Conservation (phyloP, 1,284 basidiomycete species). For the Marasmius oreades region DNA sequence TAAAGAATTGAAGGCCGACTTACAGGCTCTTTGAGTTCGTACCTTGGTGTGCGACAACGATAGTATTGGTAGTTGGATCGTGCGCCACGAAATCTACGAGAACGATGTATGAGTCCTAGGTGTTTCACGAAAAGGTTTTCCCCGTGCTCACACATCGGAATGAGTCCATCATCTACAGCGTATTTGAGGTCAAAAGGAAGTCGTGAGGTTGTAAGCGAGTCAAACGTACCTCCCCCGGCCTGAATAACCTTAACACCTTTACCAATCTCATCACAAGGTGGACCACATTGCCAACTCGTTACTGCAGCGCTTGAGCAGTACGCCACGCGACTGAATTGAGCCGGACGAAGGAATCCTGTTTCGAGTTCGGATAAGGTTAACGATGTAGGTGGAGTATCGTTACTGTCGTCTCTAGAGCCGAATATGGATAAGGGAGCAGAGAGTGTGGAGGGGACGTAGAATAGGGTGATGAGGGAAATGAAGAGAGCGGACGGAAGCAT, state of each 20-base stretch:
- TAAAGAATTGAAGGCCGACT: constrained; percentile 6
- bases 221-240: constrained; percentile 33
- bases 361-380: constrained; percentile 9
- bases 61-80: constrained; percentile 32
- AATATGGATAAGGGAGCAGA: constrained; percentile 11
- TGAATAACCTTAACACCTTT: constrained; percentile 29
- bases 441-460: constrained; percentile 1
- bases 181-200: constrained; percentile 8
- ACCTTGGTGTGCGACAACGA: constrained; percentile 49
- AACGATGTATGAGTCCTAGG: background rate
- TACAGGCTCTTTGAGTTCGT: constrained; percentile 36
- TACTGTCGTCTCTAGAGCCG: constrained; percentile 1
- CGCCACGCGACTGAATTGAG: constrained; percentile 36
- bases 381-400: constrained; percentile 6
- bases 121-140: background rate
- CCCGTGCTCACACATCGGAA: constrained; percentile 30
- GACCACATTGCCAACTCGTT: constrained; percentile 33
- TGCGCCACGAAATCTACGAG: constrained; percentile 37
- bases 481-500: too few relatives aligned
- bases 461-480: background rate
- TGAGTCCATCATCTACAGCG: constrained; percentile 25
- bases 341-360: constrained; percentile 30
- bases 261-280: constrained; percentile 29
- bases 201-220: background rate
- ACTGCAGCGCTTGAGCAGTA: constrained; percentile 35